A percentile compares a stretch with the other conserved stretches of the same genome.
Evolutionary conservation across 371 early-diverging fungal species (phyloP).

Genomic region (Blakeslea trispora): DNA sequence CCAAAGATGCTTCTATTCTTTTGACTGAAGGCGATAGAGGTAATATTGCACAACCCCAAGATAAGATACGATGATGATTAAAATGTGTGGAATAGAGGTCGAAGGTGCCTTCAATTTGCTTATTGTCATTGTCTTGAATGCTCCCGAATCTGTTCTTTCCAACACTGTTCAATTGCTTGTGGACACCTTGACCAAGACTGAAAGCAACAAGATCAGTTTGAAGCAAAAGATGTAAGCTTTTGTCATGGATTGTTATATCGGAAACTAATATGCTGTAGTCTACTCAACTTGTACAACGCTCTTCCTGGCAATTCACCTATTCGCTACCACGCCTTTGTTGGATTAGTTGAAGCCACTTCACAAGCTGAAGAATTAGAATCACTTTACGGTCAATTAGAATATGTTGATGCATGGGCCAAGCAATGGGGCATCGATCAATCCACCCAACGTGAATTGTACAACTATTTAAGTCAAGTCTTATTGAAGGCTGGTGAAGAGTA

Average conservation of each 20-base stretch:
- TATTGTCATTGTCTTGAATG: slow-evolving; percentile 57
- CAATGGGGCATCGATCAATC: slow-evolving; percentile 74
- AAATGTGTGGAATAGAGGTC: too few relatives aligned
- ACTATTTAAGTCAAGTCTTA: slow-evolving; percentile 65
- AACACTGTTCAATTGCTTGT: slow-evolving; percentile 55
- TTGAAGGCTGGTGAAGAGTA: slow-evolving; percentile 65
- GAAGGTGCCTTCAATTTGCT: slow-evolving; percentile 74
- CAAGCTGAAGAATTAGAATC: slow-evolving; percentile 73
- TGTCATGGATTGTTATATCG: too few relatives aligned
- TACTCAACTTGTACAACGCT: slow-evolving; percentile 83
- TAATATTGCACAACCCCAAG: too few relatives aligned
- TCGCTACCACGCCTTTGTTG: slow-evolving; percentile 73
- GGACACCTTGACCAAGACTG: slow-evolving; percentile 53
- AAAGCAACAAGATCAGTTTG: slow-evolving; percentile 51
- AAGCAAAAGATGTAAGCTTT: slow-evolving; percentile 67
- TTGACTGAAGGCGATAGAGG: slow-evolving; percentile 66
- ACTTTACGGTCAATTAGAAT: slow-evolving; percentile 64
- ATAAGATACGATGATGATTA: too few relatives aligned
- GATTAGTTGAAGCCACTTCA: slow-evolving; percentile 76
- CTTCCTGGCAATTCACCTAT: slow-evolving; percentile 64
- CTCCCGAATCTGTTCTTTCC: slow-evolving; percentile 36
- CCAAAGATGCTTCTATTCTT: slow-evolving; percentile 60
- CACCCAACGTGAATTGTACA: slow-evolving; percentile 64
- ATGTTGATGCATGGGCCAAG: slow-evolving; percentile 68
- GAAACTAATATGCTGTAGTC: slow-evolving; percentile 44